Base-by-base conservation (phyloP, 2,329 filamentous ascomycete genomes). In the Ceratocystis eucalypticola region DNA sequence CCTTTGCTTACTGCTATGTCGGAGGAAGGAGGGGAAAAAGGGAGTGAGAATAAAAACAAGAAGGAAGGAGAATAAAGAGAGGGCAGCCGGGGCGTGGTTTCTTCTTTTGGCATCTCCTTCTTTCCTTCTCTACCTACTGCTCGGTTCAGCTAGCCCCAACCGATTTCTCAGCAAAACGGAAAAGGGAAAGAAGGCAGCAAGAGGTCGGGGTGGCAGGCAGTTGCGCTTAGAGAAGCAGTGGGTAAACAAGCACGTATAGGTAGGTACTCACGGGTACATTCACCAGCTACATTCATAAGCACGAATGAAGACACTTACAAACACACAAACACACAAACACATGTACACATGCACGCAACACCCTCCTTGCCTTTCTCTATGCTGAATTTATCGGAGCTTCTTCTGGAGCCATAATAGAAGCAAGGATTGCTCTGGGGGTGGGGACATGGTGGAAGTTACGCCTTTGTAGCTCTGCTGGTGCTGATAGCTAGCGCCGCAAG, bases 381-480 rank as follows among this genome's bases (percentile, higher is more conserved):
- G 10, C 12, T 41, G 10, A 41, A 12, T 41, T 41, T 41, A 41
- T 41, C 12, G 37, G 10, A 41, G 37, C 37, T 15, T 41, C 37
- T 41, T 15, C 37, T 41, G 37, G 37, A 15, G 37, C 37, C 37
- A 41, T 15, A 3, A 15, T 5, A 41, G 3, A 41, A 41, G 37
- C 37, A 57, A 57, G 53, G 53, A 57, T 57, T 33, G 53, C 15
- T 33, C 30, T 33, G 20, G 22, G 53, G 25, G 37, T 41, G 37
- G 25, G 28, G 53, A 33, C 45, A 3, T 63, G 61, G 15, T 25
- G 44, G 22, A 17, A 25, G n/a, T 30, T 63, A 17, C 22, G 41
- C 61, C 37, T 41, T 46, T 50, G 61, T 67, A 71, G 70, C 70
- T 53, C n/a, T 25, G 48, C 2, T 25, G 17, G 48, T 53, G 48